These are phyloP conservation scores for Xeromyces bisporus DNA, from an alignment of 495 filamentous ascomycete genomes.

Conservation along the genomic window DNA sequence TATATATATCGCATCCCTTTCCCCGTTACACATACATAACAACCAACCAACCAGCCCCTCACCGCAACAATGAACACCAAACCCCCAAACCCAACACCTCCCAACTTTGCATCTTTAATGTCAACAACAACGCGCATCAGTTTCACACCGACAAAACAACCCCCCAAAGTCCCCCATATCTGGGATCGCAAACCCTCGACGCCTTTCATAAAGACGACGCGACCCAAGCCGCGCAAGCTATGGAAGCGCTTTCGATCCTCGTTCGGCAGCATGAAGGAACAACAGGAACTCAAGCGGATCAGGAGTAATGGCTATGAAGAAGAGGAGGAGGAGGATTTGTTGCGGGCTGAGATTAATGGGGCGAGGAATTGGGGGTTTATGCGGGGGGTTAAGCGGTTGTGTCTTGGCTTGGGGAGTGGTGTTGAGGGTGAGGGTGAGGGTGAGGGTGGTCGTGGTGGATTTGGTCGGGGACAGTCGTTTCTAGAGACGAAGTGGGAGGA, in stretches of 20 bases:
- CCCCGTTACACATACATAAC: too few relatives aligned
- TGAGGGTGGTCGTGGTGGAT: conserved; percentile 1
- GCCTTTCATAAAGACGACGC: conserved; percentile 26
- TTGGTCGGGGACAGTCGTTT: conserved; percentile 17
- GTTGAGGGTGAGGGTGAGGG: conserved; percentile 2
- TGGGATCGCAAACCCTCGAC: conserved; percentile 41
- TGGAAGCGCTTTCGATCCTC: conserved; percentile 34
- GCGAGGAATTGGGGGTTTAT: conserved; percentile 12
- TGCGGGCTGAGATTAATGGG: conserved; percentile 19
- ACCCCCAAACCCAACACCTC: too few relatives aligned
- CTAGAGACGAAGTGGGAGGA: conserved; percentile 26
- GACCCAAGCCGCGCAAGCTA: conserved; percentile 28
- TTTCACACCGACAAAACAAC: conserved; percentile 21
- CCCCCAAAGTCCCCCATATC: conserved; percentile 23
- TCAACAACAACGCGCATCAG: too few relatives aligned
- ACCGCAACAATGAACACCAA: too few relatives aligned
- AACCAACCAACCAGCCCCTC: too few relatives aligned
- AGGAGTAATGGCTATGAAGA: conserved; percentile 1
- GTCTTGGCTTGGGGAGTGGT: conserved; percentile 11
- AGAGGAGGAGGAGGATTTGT: conserved; percentile 8
- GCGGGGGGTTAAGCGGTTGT: conserved; percentile 31
- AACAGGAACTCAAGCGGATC: conserved; percentile 7
- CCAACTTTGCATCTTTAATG: too few relatives aligned
- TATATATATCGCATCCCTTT: too few relatives aligned
- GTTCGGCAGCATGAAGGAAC: conserved; percentile 24